Base-by-base conservation (phyloP, 148 eudicot genomes). In the Amaranthus palmeri region DNA sequence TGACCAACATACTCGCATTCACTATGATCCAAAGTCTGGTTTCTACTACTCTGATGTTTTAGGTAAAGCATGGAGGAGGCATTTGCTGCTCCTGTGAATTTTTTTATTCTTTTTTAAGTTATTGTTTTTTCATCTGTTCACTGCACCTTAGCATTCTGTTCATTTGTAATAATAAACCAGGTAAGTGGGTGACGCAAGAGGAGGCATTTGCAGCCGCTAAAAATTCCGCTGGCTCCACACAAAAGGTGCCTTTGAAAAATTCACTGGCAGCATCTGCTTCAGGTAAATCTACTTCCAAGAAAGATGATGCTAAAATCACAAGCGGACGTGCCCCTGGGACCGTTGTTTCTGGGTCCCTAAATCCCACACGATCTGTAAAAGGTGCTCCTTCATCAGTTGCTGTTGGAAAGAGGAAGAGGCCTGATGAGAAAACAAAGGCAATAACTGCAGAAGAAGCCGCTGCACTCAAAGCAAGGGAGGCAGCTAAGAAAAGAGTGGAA, bases 401-500 rank as follows among this genome's bases (percentile, higher is more conserved):
- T 17, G 77, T 84, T 57, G 86, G 86, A 69, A 91, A 91, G 86
- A 73, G 91, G 63, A 91, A 88, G 83, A 77, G 91, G 70, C 69
- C 72, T 53, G 82, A 60, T 65, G 86, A 78, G 48, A 73, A 69
- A 47, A 60, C 77, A 18, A 83, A 80, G 74, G 68, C 77, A 5
- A 60, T 77, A 9, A 68, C 86, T 17, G 75, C 73, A 48, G 81
- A 74, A 84, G 97, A 95, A 85, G 81, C 83, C 15, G 93, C 96
- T 64, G 98, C 98, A 11, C 83, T 85, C 53, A 91, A 91, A 83
- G 96, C 96, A 43, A 88, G 98, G 84, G 98, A 91, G 75, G 98
- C 98, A 59, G 98, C 98, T 67, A 85, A 90, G 70, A 91, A 88
- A 74, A 86, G 98, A 85, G 92, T 95, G 40, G 93, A 85, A 76